Base-by-base conservation (phyloP, 306 rosid species). In the Fagus sylvatica region DNA sequence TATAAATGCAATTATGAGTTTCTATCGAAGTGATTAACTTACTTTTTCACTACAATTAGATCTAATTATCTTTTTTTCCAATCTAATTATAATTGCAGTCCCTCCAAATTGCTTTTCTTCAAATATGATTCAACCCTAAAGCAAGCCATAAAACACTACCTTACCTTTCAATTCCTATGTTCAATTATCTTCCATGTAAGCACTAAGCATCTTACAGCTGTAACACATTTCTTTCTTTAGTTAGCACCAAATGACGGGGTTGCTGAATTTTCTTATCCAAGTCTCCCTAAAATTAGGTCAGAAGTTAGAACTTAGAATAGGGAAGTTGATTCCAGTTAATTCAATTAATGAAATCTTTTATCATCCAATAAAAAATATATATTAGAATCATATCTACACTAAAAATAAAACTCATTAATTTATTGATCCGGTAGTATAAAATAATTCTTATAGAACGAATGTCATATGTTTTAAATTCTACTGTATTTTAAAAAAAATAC, bases 231-330 rank as follows among this genome's bases (percentile, higher is more conserved):
- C 13, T 2, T 39, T 73, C 53, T 39, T 73, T 56, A 12, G 17
- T 66, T n/a, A 17, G 74, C 69, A 53, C 41, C 69, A 79, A 73
- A 73, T 74, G 57, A 74, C 59, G 56, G 70, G 54, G 56, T 74
- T 74, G 40, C 78, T 74, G 62, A 74, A 57, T 59, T 13, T 43
- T 74, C 69, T 67, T 67, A 16, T 28, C 62, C 37, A 79, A 65
- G 74, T 73, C 61, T 65, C 61, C 78, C 51, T 40, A 33, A 40
- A 69, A n/a, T n/a, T n/a, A 57, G 53, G 9, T 12, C 42, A 62
- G 51, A 34, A 72, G 43, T 36, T 37, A 49, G 76, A 73, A 39
- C 51, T 46, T 46, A 46, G 51, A 10, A n/a, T n/a, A n/a, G n/a
- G n/a, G n/a, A n/a, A n/a, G n/a, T n/a, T n/a, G n/a, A n/a, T n/a